phyloP scores from a whole-genome alignment of 345 rosid genomes.

The Schrenkiella parvula region DNA sequence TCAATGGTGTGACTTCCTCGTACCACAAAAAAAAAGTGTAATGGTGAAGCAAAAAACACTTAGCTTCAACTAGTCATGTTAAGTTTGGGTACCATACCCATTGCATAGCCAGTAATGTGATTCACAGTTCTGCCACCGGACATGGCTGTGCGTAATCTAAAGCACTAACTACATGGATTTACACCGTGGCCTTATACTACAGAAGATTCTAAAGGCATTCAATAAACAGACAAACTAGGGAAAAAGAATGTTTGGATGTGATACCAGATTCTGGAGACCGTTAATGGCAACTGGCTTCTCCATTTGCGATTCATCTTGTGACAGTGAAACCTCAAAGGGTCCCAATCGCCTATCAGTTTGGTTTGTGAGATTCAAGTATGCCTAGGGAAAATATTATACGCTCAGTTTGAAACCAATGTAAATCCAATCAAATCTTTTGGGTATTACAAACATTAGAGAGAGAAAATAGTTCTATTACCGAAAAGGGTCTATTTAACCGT shows the following conservation, averaged over 20 bases:
- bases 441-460: background rate
- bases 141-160: background rate
- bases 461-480: slow-evolving; percentile 37
- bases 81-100: background rate
- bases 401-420: slow-evolving; percentile 29
- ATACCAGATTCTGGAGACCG: slow-evolving; percentile 85
- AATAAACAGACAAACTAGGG: background rate
- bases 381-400: slow-evolving; percentile 38
- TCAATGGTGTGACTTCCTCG: slow-evolving; percentile 9
- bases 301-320: slow-evolving; percentile 49
- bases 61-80: background rate
- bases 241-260: background rate
- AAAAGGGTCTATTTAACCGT: slow-evolving; percentile 64
- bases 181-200: background rate
- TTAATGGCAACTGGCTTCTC: slow-evolving; percentile 68
- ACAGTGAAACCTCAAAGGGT: slow-evolving; percentile 74
- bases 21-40: background rate
- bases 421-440: background rate
- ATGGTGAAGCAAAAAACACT: background rate
- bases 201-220: background rate
- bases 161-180: slow-evolving; percentile 1
- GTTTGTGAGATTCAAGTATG: slow-evolving; percentile 67
- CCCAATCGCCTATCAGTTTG: slow-evolving; percentile 70
- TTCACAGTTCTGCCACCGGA: background rate
- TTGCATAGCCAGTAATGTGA: background rate